phyloP scores from a whole-genome alignment of 2,329 filamentous ascomycete genomes.

The Monilinia aucupariae region DNA sequence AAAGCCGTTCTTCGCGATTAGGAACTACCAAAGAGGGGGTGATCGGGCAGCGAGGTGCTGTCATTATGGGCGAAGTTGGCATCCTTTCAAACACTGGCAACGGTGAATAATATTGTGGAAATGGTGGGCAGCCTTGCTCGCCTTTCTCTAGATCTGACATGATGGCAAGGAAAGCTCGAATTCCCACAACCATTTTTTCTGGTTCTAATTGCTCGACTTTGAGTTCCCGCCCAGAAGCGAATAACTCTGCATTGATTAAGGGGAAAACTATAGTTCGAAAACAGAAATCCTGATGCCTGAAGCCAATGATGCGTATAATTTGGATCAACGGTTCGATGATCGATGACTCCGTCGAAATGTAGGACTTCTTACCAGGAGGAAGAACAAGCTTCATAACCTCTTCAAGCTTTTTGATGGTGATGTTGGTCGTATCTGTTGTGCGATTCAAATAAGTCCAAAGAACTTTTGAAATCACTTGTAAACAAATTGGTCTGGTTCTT shows the following conservation, averaged over 20 bases:
- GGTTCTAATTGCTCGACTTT: constrained; percentile 88
- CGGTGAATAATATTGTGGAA: constrained; percentile 62
- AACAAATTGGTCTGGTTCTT: constrained; percentile 66
- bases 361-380: constrained; percentile 71
- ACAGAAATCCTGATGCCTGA: constrained; percentile 88
- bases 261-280: constrained; percentile 93
- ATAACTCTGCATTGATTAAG: constrained; percentile 86
- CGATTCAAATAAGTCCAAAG: constrained; percentile 95
- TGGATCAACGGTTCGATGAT: constrained; percentile 88
- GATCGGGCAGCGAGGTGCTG: constrained; percentile 33
- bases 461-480: constrained; percentile 84
- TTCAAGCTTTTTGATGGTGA: constrained; percentile 73
- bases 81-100: constrained; percentile 41
- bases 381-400: constrained; percentile 83
- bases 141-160: constrained; percentile 89
- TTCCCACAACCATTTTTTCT: constrained; percentile 95
- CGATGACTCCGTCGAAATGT: constrained; percentile 76
- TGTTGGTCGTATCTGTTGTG: constrained; percentile 63
- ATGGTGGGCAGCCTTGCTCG: constrained; percentile 71
- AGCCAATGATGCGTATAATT: constrained; percentile 89
- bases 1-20: constrained; percentile 58
- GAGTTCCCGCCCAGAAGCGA: constrained; percentile 55
- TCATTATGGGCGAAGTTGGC: constrained; percentile 47
- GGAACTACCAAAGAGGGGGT: constrained; percentile 26
- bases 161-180: constrained; percentile 85